Evolutionary conservation across 805 yeast genomes (phyloP).

Genomic region (Sugiyamaella americana): DNA sequence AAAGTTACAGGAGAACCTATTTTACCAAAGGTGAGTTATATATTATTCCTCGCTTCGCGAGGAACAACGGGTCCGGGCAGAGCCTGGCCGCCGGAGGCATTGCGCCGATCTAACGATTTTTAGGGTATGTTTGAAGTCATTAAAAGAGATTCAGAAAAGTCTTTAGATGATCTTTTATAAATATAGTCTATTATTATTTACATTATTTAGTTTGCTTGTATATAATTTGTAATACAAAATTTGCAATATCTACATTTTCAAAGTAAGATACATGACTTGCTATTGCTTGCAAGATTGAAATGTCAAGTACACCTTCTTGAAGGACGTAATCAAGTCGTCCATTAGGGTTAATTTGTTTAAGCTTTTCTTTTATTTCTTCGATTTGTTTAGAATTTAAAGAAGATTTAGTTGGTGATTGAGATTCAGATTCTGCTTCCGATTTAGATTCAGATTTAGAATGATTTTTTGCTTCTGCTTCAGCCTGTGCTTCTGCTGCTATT

Average conservation of each 20-base stretch:
- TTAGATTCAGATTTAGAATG: background rate
- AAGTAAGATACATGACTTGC: slow-evolving; percentile 85
- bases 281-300: slow-evolving; percentile 71
- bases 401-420: background rate
- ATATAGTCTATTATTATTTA: slow-evolving; percentile 1
- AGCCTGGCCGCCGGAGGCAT: background rate
- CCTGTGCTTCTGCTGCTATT: background rate
- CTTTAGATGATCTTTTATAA: slow-evolving; percentile 34
- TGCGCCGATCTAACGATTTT: background rate
- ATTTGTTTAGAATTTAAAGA: background rate
- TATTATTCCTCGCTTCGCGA: background rate
- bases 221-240: slow-evolving; percentile 49
- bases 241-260: slow-evolving; percentile 79
- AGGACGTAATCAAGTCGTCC: slow-evolving; percentile 81
- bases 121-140: slow-evolving; percentile 82
- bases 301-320: slow-evolving; percentile 72
- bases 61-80: background rate
- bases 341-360: slow-evolving; percentile 51
- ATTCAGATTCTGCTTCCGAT: background rate
- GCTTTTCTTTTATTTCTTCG: slow-evolving; percentile 25
- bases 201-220: slow-evolving; percentile 1
- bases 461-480: slow-evolving; percentile 2
- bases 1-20: slow-evolving; percentile 57
- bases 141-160: slow-evolving; percentile 77
- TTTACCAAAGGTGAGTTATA: slow-evolving; percentile 51